Base-by-base conservation (phyloP, 179 eudicot species). In the Nepenthes alata region DNA sequence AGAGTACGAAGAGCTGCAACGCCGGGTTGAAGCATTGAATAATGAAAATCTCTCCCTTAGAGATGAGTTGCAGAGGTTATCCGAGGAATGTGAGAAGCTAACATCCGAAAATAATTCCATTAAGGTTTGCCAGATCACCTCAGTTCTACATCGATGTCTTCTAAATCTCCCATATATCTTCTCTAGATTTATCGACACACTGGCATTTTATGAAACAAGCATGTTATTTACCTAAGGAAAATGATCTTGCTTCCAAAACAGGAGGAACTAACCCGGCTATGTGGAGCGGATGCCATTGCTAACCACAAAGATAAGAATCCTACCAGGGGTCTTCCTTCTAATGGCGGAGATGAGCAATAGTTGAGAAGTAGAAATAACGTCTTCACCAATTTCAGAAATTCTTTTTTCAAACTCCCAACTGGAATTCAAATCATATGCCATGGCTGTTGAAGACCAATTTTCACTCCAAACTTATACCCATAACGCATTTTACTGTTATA, bases 1-100 rank as follows among this genome's bases (percentile, higher is more conserved):
- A 15, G 99, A 94, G 79, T 91, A 96, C 74, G 97, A 94, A 78
- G 97, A 91, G 75, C 83, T 94, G 67, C 96, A 87, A 62, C 80
- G 54, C 53, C 81, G 81, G 70, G 97, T 91, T 4, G 91, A 87
- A 67, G 41, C 74, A 39, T 75, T 94, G 69, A 78, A 57, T 65
- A 78, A 71, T 59, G 97, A 91, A 67, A 94, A 94, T 55, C 74
- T 64, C 62, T 52, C 64, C 15, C 89, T 94, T 53, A 80, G 82
- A 67, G 86, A 87, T 36, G 97, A 94, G 77, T 62, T 94, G 66
- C 76, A 72, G 65, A 84, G 82, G 76, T 75, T 94, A 57, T 78
- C 89, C 1, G 83, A 80, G 52, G 96, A 87, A 74, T 94, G 99
- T 45, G 75, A 75, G 77, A 85, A 87, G 76, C 70, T 94, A 52